Base-by-base conservation (phyloP, 108 stramenopile genomes). In the Skeletonema menzelii region DNA sequence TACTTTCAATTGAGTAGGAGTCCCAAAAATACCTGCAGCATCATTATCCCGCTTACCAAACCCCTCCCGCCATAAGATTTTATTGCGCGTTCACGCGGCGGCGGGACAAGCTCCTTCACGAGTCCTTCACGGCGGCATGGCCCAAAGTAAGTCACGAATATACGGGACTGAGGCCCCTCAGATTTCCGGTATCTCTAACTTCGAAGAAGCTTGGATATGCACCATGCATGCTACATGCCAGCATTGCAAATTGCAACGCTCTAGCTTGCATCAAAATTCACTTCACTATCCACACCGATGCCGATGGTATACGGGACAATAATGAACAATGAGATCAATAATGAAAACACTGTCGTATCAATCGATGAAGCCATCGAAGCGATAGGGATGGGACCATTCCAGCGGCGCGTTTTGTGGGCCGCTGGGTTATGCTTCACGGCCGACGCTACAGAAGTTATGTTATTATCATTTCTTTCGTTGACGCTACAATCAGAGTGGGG, bases 341-440 rank as follows among this genome's bases (percentile, higher is more conserved):
- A 53, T 53, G 47, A 64, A 15, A 27, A 42, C 27, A 15, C 44
- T 4, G 47, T 40, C 20, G 40, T 76, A 31, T 61, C 40, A 27
- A 66, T 93, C 24, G 92, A 93, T 59, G 85, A 88, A 63, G 92
- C 90, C 24, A 89, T 93, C 46, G 86, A 93, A 55, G 64, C 87
- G 15, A 56, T 93, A 15, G 87, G 90, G 22, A 80, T 84, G 77
- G 92, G 92, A 4, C 40, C 32, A 15, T 96, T 94, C 63, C 95
- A 94, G 47, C 17, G 73, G 7, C 20, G 58, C 3, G 76, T 96
- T 27, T 63, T 91, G 47, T 74, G 80, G 28, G 89, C 93, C 0
- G 85, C 90, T 10, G 95, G 95, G 11, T 55, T 94, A 2, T 91
- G 91, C 57, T 96, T 96, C 86, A 87, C 87, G 4, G 82, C 91